Evolutionary conservation across 2,329 filamentous ascomycete genomes (phyloP).

Genomic region (Verticillium isaacii): DNA sequence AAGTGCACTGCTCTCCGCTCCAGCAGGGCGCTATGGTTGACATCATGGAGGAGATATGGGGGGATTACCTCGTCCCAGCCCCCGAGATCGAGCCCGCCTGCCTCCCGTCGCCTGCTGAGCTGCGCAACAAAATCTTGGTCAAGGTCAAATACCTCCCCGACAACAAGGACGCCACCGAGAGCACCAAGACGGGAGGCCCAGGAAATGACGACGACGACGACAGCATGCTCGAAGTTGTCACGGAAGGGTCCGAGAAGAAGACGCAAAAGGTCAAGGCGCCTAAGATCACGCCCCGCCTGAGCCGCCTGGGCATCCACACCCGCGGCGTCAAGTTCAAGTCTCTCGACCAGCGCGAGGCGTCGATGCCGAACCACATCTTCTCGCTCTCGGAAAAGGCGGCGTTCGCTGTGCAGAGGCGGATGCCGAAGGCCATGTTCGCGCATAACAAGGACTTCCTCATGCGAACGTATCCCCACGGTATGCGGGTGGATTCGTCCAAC

Average conservation of each 20-base stretch:
- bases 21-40: conserved; percentile 89
- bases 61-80: conserved; percentile 59
- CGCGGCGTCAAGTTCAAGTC: conserved; percentile 74
- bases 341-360: conserved; percentile 59
- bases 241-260: not conserved
- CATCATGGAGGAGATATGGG: conserved; percentile 84
- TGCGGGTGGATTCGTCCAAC: conserved; percentile 79
- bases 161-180: no score
- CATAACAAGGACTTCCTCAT: conserved; percentile 88
- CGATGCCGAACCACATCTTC: conserved; percentile 66
- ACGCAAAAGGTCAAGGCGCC: conserved; percentile 2
- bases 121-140: conserved; percentile 75
- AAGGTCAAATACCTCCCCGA: conserved; percentile 64
- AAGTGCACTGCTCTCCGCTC: conserved; percentile 74
- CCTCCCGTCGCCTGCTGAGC: conserved; percentile 63
- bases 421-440: conserved; percentile 69
- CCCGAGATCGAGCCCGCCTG: conserved; percentile 37
- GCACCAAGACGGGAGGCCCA: not conserved
- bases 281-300: conserved; percentile 42
- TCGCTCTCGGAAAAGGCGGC: conserved; percentile 84
- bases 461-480: conserved; percentile 80
- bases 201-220: not conserved
- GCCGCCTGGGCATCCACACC: conserved; percentile 76
- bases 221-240: conserved; percentile 3
- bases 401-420: conserved; percentile 48